These are phyloP conservation scores for Theileria sp. DNA, from an alignment of 169 alveolate species.

Conservation along the genomic window DNA sequence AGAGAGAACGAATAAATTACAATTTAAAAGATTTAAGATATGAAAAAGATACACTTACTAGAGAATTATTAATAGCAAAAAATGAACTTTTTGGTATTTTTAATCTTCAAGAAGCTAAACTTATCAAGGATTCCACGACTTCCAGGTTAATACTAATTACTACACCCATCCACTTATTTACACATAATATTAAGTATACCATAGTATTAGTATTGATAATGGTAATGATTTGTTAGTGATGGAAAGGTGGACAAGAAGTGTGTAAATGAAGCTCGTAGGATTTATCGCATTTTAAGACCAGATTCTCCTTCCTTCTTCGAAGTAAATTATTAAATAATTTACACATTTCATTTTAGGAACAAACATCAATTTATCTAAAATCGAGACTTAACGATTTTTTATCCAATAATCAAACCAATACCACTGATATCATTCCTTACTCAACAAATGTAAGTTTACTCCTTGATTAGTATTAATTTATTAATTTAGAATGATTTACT, in stretches of 20 bases:
- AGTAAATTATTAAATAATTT: slow-evolving; percentile 10
- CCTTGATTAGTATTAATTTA: no score
- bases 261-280: slow-evolving; percentile 49
- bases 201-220: background rate
- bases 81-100: slow-evolving; percentile 30
- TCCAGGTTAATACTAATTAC: background rate
- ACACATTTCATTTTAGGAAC: slow-evolving; percentile 30
- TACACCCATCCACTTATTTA: background rate
- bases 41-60: slow-evolving; percentile 56
- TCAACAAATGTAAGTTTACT: background rate
- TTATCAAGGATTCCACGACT: slow-evolving; percentile 2
- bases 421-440: slow-evolving; percentile 28
- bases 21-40: slow-evolving; percentile 30
- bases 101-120: slow-evolving; percentile 24
- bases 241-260: background rate
- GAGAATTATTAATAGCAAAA: slow-evolving; percentile 35
- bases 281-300: slow-evolving; percentile 58
- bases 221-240: background rate
- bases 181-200: background rate
- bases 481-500: background rate
- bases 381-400: slow-evolving; percentile 34
- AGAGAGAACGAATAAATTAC: slow-evolving; percentile 45
- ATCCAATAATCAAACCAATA: background rate
- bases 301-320: slow-evolving; percentile 61
- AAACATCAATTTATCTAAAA: slow-evolving; percentile 45